These are phyloP conservation scores for Paraphaeosphaeria minitans DNA, from an alignment of 2,329 filamentous ascomycete species.

Conservation along the genomic window DNA sequence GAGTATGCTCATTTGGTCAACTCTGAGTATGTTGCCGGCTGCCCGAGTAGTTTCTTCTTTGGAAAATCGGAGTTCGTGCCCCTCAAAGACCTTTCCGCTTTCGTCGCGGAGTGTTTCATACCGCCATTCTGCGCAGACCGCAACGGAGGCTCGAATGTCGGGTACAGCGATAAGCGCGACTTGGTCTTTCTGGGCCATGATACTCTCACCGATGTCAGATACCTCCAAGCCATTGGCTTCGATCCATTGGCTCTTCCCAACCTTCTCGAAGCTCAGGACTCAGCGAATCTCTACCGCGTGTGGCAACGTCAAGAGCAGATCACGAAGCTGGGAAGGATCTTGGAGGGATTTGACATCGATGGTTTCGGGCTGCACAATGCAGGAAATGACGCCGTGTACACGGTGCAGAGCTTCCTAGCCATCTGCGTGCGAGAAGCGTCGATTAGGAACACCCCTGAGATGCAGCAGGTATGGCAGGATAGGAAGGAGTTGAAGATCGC, in stretches of 20 bases:
- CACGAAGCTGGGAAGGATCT: constrained; percentile 64
- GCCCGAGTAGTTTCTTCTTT: constrained; percentile 76
- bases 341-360: constrained; percentile 67
- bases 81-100: constrained; percentile 50
- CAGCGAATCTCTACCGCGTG: constrained; percentile 70
- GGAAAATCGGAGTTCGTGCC: constrained; percentile 64
- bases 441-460: constrained; percentile 36
- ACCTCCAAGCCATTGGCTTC: constrained; percentile 69
- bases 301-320: constrained; percentile 60
- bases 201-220: constrained; percentile 68
- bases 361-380: constrained; percentile 79
- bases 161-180: constrained; percentile 54
- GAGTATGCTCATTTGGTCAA: constrained; percentile 74
- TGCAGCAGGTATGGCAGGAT: constrained; percentile 29
- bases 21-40: constrained; percentile 69
- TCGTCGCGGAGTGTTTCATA: constrained; percentile 61
- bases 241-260: constrained; percentile 60
- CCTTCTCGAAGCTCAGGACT: constrained; percentile 73
- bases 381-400: constrained; percentile 83
- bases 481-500: constrained; percentile 31
- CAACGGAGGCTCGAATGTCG: constrained; percentile 9
- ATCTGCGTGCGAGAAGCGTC: constrained; percentile 58
- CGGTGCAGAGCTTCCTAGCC: constrained; percentile 72
- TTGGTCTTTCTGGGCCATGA: constrained; percentile 84
- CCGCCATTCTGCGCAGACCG: constrained; percentile 56